A percentile compares a stretch with the other conserved stretches of the same genome.
These are phyloP conservation scores for Microdochium bolleyi DNA, from an alignment of 2,329 filamentous ascomycete genomes.

Conservation along the genomic window DNA sequence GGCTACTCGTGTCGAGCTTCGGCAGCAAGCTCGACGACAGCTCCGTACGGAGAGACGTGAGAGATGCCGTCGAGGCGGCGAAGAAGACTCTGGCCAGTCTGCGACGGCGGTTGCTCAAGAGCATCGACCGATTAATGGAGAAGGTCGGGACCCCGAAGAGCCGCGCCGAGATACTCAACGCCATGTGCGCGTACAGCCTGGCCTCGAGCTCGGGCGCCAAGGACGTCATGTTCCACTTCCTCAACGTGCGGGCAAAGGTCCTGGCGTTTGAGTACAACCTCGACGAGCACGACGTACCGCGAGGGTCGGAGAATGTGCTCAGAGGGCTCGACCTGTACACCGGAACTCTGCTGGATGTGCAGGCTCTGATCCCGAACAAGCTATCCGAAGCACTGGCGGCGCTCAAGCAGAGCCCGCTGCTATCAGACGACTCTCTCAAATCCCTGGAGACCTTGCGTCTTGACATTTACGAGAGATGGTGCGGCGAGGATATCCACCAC, in stretches of 20 bases:
- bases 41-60: constrained; percentile 14
- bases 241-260: constrained; percentile 62
- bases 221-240: constrained; percentile 73
- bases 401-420: constrained; percentile 62
- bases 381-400: constrained; percentile 61
- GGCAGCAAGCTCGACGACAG: constrained; percentile 32
- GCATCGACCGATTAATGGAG: constrained; percentile 62
- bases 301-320: constrained; percentile 42
- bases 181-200: constrained; percentile 75
- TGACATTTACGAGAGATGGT: constrained; percentile 72
- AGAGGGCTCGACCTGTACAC: constrained; percentile 66
- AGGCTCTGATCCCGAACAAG: constrained; percentile 64
- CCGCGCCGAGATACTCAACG: constrained; percentile 55
- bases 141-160: constrained; percentile 46
- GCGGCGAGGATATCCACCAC: constrained; percentile 71
- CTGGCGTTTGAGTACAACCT: constrained; percentile 55
- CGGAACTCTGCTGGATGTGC: constrained; percentile 68
- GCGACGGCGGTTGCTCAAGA: constrained; percentile 54
- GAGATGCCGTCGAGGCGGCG: constrained; percentile 45
- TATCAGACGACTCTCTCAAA: constrained; percentile 63
- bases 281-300: constrained; percentile 30
- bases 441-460: constrained; percentile 63
- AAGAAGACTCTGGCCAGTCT: constrained; percentile 56
- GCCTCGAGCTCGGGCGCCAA: constrained; percentile 71
- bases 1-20: constrained; percentile 68